These are phyloP conservation scores for Hypoxylon lienhwacheense DNA, from an alignment of 495 filamentous ascomycete species.

Conservation along the genomic window DNA sequence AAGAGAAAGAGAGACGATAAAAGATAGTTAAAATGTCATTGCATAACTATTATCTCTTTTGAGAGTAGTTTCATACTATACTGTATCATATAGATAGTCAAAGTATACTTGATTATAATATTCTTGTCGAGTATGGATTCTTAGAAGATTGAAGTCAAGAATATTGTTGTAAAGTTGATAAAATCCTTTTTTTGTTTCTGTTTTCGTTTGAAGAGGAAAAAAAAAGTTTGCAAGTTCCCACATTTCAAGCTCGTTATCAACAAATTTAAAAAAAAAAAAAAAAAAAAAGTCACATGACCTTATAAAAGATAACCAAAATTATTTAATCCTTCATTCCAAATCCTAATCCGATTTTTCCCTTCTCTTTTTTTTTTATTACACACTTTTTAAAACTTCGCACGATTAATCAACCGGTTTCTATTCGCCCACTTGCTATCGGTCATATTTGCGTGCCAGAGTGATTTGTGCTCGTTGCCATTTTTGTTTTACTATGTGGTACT, in stretches of 20 bases:
- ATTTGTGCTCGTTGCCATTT: constrained; percentile 37
- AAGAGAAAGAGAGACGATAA: neutral
- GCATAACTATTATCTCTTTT: neutral
- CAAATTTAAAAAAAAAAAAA: no score
- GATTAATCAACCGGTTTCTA: constrained; percentile 56
- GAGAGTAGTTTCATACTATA: neutral
- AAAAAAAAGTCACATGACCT: constrained; percentile 24
- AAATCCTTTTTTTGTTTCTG: constrained; percentile 2
- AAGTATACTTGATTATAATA: neutral
- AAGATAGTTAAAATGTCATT: neutral
- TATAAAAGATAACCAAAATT: neutral
- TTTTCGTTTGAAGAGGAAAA: no score
- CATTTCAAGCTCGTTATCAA: no score
- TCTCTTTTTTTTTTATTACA: constrained; percentile 44
- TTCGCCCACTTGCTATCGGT: constrained; percentile 51
- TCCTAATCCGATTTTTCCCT: constrained; percentile 11
- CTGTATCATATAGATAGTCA: neutral
- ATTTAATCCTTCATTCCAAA: neutral
- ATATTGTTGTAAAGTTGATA: neutral
- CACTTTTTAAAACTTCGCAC: constrained; percentile 48
- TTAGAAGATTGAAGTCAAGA: neutral
- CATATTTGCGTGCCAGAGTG: constrained; percentile 55
- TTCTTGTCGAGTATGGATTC: neutral
- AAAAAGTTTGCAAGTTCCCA: no score
- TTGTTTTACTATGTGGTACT: constrained; percentile 24